These are phyloP conservation scores for Dichotomocladium elegans DNA, from an alignment of 371 early-diverging fungal species.

Conservation along the genomic window DNA sequence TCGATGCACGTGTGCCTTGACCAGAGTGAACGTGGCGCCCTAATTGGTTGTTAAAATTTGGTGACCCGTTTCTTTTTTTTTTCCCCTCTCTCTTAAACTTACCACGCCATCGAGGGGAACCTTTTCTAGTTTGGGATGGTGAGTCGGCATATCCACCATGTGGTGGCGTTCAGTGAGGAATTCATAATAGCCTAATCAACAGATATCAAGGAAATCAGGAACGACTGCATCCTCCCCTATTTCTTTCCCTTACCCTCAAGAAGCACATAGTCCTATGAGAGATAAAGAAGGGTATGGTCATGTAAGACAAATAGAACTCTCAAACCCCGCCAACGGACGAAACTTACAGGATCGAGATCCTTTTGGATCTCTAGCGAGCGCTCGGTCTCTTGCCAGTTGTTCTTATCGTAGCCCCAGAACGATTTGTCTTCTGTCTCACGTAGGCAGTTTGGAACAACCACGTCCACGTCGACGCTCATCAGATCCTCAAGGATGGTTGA, in stretches of 20 bases:
- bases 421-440: conserved; percentile 37
- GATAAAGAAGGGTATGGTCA: background rate
- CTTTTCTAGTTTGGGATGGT: conserved; percentile 19
- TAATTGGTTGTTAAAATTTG: background rate
- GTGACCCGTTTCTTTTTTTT: background rate
- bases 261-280: conserved; percentile 23
- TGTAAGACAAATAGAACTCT: background rate
- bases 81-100: conserved; percentile 1
- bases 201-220: background rate
- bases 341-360: conserved; percentile 38
- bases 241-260: conserved; percentile 27
- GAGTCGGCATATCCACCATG: conserved; percentile 45
- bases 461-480: conserved; percentile 51
- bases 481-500: conserved; percentile 49
- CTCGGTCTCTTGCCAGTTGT: conserved; percentile 69
- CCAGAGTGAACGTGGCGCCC: conserved; percentile 47
- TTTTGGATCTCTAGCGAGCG: conserved; percentile 47
- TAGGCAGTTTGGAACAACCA: conserved; percentile 58
- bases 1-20: conserved; percentile 67
- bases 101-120: conserved; percentile 42
- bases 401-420: conserved; percentile 63
- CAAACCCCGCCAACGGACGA: too few species aligned
- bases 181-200: conserved; percentile 31
- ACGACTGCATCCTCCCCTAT: background rate
- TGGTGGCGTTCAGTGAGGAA: conserved; percentile 34